Evolutionary conservation across 768 basidiomycete genomes (phyloP).

Genomic region (Pholiota conissans): DNA sequence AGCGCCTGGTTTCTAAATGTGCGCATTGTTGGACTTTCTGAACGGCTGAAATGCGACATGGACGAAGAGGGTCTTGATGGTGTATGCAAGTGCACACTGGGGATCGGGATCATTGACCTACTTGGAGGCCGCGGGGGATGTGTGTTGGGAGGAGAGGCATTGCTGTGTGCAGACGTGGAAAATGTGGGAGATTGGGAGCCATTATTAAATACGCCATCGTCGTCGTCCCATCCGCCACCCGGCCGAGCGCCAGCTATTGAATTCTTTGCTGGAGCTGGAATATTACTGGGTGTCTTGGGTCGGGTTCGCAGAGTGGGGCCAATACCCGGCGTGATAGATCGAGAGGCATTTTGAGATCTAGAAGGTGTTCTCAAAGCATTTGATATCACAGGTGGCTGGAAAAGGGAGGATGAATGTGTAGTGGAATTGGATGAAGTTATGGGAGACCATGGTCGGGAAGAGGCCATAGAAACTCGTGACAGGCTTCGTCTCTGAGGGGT

Average conservation of each 20-base stretch:
- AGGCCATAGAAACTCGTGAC: slow-evolving; percentile 74
- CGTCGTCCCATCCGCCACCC: slow-evolving; percentile 47
- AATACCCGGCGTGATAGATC: slow-evolving; percentile 34
- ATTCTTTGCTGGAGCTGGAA: slow-evolving; percentile 62
- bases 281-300: slow-evolving; percentile 78
- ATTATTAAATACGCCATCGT: slow-evolving; percentile 51
- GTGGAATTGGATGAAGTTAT: slow-evolving; percentile 71
- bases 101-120: slow-evolving; percentile 81
- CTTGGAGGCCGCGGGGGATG: slow-evolving; percentile 77
- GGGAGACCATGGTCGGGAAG: slow-evolving; percentile 81
- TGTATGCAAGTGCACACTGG: slow-evolving; percentile 66
- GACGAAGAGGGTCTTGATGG: slow-evolving; percentile 72
- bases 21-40: slow-evolving; percentile 51
- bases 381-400: slow-evolving; percentile 33
- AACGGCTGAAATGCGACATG: slow-evolving; percentile 61
- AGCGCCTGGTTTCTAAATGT: slow-evolving; percentile 40
- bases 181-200: slow-evolving; percentile 65
- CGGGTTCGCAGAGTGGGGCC: slow-evolving; percentile 62
- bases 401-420: slow-evolving; percentile 48
- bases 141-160: slow-evolving; percentile 36
- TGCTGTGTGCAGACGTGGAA: slow-evolving; percentile 47
- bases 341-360: slow-evolving; percentile 60
- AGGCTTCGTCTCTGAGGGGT: slow-evolving; percentile 62
- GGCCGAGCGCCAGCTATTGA: slow-evolving; percentile 49
- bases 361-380: slow-evolving; percentile 49